A percentile compares a stretch with the other conserved stretches of the same genome.
phyloP scores from a whole-genome alignment of 371 early-diverging fungal species.

The Umbelopsis sp. region DNA sequence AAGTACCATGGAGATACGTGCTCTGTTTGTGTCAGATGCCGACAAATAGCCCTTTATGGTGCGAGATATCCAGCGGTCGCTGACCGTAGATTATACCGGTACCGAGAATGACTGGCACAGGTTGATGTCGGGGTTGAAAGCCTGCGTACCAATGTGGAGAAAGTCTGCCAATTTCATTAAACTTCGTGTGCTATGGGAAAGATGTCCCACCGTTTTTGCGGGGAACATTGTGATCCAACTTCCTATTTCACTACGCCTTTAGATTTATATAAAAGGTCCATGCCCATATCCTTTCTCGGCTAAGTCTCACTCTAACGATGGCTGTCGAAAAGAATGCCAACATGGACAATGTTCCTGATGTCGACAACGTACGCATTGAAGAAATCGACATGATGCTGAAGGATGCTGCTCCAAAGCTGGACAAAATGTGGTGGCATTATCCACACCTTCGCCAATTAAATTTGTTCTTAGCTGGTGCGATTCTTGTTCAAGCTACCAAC shows the following conservation, averaged over 20 bases:
- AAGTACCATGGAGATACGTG: too few relatives aligned
- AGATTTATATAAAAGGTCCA: neutral
- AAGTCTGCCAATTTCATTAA: neutral
- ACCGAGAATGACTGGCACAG: neutral
- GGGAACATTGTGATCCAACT: neutral
- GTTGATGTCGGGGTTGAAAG: neutral
- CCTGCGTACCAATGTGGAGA: neutral
- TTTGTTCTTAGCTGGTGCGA: neutral
- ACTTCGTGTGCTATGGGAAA: neutral
- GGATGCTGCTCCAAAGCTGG: conserved; percentile 8
- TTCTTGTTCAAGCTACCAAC: neutral
- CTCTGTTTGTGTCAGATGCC: too few relatives aligned
- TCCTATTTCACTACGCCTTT: neutral
- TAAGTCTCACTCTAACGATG: neutral
- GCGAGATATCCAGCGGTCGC: neutral
- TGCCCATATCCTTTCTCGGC: neutral
- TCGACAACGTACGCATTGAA: neutral
- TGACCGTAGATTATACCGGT: neutral
- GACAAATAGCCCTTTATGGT: neutral
- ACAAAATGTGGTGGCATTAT: conserved; percentile 14
- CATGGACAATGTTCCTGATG: neutral
- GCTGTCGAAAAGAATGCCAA: neutral
- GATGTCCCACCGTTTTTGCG: neutral
- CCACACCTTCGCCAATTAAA: neutral
- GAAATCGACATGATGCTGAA: neutral